Base-by-base conservation (phyloP, 2,329 filamentous ascomycete genomes). In the Penicillium sp. region DNA sequence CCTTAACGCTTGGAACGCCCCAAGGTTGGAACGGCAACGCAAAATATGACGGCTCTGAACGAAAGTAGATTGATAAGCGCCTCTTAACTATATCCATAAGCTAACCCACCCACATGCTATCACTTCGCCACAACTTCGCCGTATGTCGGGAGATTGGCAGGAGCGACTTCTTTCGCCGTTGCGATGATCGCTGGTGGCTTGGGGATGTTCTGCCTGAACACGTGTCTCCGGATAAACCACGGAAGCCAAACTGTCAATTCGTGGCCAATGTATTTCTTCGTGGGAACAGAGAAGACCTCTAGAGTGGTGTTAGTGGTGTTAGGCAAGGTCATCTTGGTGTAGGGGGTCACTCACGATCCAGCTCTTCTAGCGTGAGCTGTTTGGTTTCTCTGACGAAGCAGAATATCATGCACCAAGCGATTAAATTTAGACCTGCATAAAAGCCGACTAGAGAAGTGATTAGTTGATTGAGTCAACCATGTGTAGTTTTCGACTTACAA, bases 321-420 rank as follows among this genome's bases (percentile, higher is more conserved):
- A 57, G n/a, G 29, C 34, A 18, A 4, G 14, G 3, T 27, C n/a
- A 50, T n/a, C 1, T 22, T 10, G 0, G 9, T 5, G 24, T 4
- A 3, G 11, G 9, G 3, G 1, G 11, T 13, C 0, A 57, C 60
- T 59, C 54, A 66, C 63, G 64, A 47, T 67, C 65, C 49, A 67
- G 43, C 36, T 67, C 65, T 46, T 67, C 65, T 7, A 74, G 62
- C 1, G 81, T 82, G 24, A 77, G 74, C 61, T 82, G 75, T 52
- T 81, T 83, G 3, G 81, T 83, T 64, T 83, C 81, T 4, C 79
- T 78, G 1, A 83, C 69, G 61, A 80, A 83, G 29, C 86, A 75
- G 75, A 86, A 86, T 50, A 87, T 87, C 75, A 88, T 81, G n/a
- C 81, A 56, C 47, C 86, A 78, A 0, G 85, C 85, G 1, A 83